These are phyloP conservation scores for Euphorbia lathyris DNA, from an alignment of 345 rosid species.

Conservation along the genomic window DNA sequence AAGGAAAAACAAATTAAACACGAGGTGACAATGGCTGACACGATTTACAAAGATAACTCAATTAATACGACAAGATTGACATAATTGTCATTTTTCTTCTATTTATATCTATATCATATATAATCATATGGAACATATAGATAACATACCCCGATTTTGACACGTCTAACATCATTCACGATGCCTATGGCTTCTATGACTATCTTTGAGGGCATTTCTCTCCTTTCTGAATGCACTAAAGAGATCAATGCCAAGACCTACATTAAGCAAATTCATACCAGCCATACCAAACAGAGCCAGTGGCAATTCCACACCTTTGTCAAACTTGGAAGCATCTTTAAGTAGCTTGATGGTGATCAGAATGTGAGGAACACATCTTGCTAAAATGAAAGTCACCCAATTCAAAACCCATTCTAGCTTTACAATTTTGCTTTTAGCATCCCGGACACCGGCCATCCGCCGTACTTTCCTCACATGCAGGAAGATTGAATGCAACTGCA, in stretches of 20 bases:
- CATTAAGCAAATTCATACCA: slow-evolving; percentile 79
- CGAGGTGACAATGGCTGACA: too few species aligned
- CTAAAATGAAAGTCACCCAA: slow-evolving; percentile 59
- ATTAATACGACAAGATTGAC: too few species aligned
- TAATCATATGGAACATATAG: too few species aligned
- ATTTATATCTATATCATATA: too few species aligned
- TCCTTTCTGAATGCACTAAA: slow-evolving; percentile 68
- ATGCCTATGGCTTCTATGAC: slow-evolving; percentile 12
- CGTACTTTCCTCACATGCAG: slow-evolving; percentile 81
- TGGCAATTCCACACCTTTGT: slow-evolving; percentile 69
- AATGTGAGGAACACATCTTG: slow-evolving; percentile 55
- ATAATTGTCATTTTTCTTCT: too few species aligned
- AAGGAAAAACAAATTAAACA: not conserved
- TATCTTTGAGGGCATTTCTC: slow-evolving; percentile 29
- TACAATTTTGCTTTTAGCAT: slow-evolving; percentile 54
- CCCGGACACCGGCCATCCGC: slow-evolving; percentile 81
- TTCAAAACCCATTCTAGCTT: slow-evolving; percentile 73
- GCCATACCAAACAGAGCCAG: slow-evolving; percentile 82
- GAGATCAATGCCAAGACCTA: slow-evolving; percentile 73
- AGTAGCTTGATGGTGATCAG: slow-evolving; percentile 72
- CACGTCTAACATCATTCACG: slow-evolving; percentile 20
- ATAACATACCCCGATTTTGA: not conserved
- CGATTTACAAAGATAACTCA: too few species aligned
- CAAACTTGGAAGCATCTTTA: slow-evolving; percentile 64
- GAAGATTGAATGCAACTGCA: slow-evolving; percentile 84